Evolutionary conservation across 1,139 yeast genomes (phyloP).

Genomic region (Nadsonia commutata): DNA sequence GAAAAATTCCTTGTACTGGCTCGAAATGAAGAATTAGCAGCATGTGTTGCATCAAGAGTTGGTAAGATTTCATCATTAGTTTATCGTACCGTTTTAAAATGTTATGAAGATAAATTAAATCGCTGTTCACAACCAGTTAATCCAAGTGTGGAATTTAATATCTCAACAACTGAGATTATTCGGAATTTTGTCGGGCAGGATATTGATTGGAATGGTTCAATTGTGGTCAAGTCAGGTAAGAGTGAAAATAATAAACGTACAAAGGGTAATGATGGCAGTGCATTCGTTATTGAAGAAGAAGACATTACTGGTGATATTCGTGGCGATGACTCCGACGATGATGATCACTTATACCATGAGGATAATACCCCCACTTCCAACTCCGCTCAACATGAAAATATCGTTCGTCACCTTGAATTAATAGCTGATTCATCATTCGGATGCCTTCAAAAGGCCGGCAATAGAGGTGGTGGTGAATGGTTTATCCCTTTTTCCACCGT

Average conservation of each 20-base stretch:
- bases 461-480: constrained; percentile 28
- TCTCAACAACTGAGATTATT: constrained; percentile 22
- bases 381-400: constrained; percentile 5
- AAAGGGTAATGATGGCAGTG: constrained; percentile 14
- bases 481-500: constrained; percentile 24
- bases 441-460: constrained; percentile 21
- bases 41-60: constrained; percentile 49
- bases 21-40: constrained; percentile 48
- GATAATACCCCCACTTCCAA: background rate
- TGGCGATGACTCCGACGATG: constrained; percentile 15
- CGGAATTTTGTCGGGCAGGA: constrained; percentile 15
- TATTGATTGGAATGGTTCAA: background rate
- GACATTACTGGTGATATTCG: constrained; percentile 15
- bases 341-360: constrained; percentile 9
- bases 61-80: constrained; percentile 58
- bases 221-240: background rate
- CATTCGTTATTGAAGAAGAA: constrained; percentile 13
- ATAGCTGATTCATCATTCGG: constrained; percentile 20
- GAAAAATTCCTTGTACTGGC: constrained; percentile 53
- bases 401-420: constrained; percentile 23
- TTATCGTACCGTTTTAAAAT: constrained; percentile 41
- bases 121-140: constrained; percentile 17
- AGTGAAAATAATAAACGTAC: constrained; percentile 7
- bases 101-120: constrained; percentile 33
- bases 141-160: constrained; percentile 17